phyloP scores from a whole-genome alignment of 225 moss, liverwort and hornwort species.

The Ulota crispa region DNA sequence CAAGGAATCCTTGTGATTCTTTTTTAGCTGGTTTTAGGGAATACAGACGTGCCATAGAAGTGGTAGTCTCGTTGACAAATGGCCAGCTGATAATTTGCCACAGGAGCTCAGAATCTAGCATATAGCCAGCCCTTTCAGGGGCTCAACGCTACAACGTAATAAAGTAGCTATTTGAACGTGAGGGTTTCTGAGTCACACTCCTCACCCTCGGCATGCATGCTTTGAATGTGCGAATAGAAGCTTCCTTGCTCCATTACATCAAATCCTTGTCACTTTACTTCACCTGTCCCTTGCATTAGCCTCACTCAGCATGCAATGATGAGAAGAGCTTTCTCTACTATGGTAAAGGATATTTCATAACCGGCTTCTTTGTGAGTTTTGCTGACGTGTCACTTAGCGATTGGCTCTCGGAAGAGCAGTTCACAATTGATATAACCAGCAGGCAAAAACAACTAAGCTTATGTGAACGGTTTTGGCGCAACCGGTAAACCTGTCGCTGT shows the following conservation, averaged over 20 bases:
- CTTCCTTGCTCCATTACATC: no score
- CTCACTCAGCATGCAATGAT: neutral
- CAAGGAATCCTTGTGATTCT: neutral
- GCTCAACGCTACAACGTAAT: neutral
- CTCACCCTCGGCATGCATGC: neutral
- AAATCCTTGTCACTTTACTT: neutral
- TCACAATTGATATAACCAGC: no score
- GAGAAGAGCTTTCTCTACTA: neutral
- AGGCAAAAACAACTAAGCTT: no score
- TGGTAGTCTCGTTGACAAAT: neutral
- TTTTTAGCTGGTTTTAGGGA: neutral
- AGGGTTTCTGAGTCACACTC: neutral
- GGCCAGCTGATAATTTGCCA: neutral
- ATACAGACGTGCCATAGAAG: neutral
- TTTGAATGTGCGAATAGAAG: neutral
- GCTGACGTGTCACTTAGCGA: no score
- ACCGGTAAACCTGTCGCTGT: no score
- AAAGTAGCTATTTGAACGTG: neutral
- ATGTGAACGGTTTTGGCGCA: no score
- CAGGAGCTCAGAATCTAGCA: neutral
- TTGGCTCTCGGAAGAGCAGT: no score
- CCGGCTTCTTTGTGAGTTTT: no score
- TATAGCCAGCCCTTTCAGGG: neutral
- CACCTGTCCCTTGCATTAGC: neutral
- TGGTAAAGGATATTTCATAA: neutral